Percentiles rank a stretch among this genome's conserved stretches.
Evolutionary conservation across 805 yeast species (phyloP).

Genomic region (Saccharomycopsis lassenensis): DNA sequence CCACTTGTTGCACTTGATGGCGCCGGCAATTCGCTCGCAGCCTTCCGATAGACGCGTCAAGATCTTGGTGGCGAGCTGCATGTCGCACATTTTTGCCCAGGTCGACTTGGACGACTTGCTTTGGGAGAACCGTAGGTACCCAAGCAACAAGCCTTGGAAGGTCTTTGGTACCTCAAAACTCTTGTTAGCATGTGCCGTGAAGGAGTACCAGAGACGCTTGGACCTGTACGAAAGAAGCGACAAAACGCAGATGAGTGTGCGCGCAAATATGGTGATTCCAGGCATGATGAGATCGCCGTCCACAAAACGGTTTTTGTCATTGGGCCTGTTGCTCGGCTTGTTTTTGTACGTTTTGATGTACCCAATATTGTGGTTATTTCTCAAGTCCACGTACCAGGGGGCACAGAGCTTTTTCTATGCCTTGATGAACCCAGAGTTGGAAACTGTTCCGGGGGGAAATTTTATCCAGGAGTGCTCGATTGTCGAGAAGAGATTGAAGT

Average conservation of each 20-base stretch:
- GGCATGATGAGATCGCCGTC: constrained; percentile 87
- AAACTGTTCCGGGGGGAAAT: constrained; percentile 50
- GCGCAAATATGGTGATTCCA: constrained; percentile 74
- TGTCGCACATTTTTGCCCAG: constrained; percentile 63
- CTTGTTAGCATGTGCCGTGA: constrained; percentile 61
- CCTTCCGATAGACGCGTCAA: constrained; percentile 94
- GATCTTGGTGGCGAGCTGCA: constrained; percentile 66
- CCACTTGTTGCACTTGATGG: constrained; percentile 67
- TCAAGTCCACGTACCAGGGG: constrained; percentile 70
- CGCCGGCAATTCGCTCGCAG: constrained; percentile 80
- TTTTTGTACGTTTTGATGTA: constrained; percentile 55
- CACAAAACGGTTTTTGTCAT: constrained; percentile 63
- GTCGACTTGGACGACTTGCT: constrained; percentile 53
- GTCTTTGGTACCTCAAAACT: constrained; percentile 78
- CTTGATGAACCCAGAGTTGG: constrained; percentile 59
- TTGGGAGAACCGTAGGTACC: constrained; percentile 51
- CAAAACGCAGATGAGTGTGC: constrained; percentile 52
- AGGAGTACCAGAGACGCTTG: constrained; percentile 63
- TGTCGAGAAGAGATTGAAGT: constrained; percentile 36
- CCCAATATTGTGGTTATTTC: constrained; percentile 75
- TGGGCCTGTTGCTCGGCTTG: constrained; percentile 61
- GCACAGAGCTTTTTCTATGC: constrained; percentile 69
- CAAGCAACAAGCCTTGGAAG: constrained; percentile 53
- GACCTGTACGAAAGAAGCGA: constrained; percentile 54
- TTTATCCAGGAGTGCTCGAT: constrained; percentile 66